These are phyloP conservation scores for Boletus insuetus DNA, from an alignment of 768 basidiomycete genomes.

Conservation along the genomic window DNA sequence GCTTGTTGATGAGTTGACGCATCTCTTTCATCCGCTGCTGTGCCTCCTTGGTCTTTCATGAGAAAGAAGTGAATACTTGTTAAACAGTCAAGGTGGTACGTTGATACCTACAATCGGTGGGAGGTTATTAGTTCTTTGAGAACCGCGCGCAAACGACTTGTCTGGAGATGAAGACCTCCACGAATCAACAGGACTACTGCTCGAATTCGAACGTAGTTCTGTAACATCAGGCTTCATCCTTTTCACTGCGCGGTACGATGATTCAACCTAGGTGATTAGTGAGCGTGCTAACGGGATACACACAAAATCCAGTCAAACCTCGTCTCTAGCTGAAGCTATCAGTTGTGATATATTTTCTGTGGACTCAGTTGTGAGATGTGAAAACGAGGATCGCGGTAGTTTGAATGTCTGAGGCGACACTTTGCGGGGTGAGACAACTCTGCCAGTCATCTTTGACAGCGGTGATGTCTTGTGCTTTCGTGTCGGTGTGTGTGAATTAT, in stretches of 20 bases:
- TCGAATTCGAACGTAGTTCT: conserved; percentile 27
- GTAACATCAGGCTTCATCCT: conserved; percentile 72
- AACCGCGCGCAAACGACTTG: conserved; percentile 45
- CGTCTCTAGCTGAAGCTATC: conserved; percentile 57
- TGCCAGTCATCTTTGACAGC: conserved; percentile 43
- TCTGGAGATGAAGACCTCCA: conserved; percentile 58
- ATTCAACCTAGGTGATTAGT: conserved; percentile 53
- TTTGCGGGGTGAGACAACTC: conserved; percentile 47
- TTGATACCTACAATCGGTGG: conserved; percentile 41
- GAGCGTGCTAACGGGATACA: conserved; percentile 1
- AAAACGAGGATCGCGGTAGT: conserved; percentile 24
- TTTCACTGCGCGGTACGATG: conserved; percentile 68
- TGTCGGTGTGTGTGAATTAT: conserved; percentile 36
- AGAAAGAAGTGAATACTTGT: conserved; percentile 4
- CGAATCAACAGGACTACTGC: conserved; percentile 30
- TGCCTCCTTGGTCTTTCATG: conserved; percentile 68
- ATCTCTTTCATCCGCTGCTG: conserved; percentile 82
- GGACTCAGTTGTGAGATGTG: conserved; percentile 34
- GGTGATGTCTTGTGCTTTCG: conserved; percentile 50
- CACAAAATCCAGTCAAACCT: conserved; percentile 42
- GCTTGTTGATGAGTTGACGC: conserved; percentile 65
- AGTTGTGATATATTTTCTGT: conserved; percentile 47
- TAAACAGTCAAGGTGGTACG: conserved; percentile 1
- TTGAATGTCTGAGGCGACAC: conserved; percentile 53
- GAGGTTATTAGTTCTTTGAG: conserved; percentile 39